phyloP scores from a whole-genome alignment of 2,329 filamentous ascomycete species.

The Trichoderma atroviride region DNA sequence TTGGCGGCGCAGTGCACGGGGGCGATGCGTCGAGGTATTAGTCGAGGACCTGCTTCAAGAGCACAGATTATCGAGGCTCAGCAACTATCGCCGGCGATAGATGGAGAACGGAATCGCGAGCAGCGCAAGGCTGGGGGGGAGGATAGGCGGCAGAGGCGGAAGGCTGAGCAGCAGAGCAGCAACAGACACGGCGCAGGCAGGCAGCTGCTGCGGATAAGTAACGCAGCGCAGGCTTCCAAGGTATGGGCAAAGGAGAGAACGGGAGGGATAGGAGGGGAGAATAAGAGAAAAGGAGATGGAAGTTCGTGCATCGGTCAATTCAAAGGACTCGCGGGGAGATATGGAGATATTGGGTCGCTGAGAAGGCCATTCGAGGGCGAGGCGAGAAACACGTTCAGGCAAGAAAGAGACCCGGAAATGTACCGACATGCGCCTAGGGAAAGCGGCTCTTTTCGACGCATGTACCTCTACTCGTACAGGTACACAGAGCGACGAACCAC shows the following conservation, averaged over 20 bases:
- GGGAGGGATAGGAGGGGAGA: not conserved
- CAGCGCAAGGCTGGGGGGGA: not conserved
- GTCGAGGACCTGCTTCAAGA: not conserved
- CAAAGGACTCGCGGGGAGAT: not conserved
- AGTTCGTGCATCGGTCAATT: not conserved
- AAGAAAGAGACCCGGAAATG: constrained; percentile 19
- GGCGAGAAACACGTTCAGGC: constrained; percentile 10
- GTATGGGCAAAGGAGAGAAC: not conserved
- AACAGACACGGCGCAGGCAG: not conserved
- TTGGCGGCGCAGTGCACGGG: constrained; percentile 7
- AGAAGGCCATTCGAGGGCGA: constrained; percentile 2
- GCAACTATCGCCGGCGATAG: constrained; percentile 21
- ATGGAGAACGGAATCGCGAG: not conserved
- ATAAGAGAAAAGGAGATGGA: not conserved
- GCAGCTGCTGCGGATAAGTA: not conserved
- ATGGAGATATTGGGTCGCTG: constrained; percentile 11
- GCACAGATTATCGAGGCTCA: not conserved
- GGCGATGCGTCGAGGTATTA: not conserved
- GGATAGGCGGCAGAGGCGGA: not conserved
- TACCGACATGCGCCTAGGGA: constrained; percentile 15
- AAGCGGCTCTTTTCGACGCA: constrained; percentile 16
- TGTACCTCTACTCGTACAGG: constrained; percentile 8
- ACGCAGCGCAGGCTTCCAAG: not conserved
- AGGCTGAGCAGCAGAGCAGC: not conserved
- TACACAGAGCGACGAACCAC: constrained; percentile 7